Conservation (phyloP, 2,329 filamentous ascomycete genomes). For the Leptographium wingfieldii region DNA sequence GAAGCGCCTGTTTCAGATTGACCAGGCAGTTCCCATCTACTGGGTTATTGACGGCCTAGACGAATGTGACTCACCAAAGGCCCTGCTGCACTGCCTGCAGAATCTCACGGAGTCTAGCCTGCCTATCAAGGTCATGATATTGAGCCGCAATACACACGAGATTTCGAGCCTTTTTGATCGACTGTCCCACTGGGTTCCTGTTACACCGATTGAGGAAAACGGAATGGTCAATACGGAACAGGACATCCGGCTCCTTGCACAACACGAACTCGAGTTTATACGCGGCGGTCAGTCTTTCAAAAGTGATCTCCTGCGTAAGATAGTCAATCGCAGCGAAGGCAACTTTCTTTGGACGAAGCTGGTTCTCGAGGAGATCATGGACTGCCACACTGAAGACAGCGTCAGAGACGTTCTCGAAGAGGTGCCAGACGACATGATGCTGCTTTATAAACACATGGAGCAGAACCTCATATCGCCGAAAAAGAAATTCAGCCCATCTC, state of each 20-base stretch:
- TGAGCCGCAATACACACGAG: background rate
- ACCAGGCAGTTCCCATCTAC: background rate
- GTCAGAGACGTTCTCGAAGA: background rate
- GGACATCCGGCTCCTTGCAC: background rate
- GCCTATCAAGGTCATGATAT: background rate
- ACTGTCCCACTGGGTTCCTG: background rate
- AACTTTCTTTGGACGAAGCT: conserved; percentile 2
- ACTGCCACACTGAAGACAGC: background rate
- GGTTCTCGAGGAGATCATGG: background rate
- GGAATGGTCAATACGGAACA: background rate
- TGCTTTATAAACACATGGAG: background rate
- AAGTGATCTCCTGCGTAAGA: background rate
- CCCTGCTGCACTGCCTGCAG: background rate
- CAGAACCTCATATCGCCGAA: background rate
- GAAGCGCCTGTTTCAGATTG: background rate
- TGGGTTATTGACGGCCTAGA: conserved; percentile 5
- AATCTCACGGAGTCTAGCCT: background rate
- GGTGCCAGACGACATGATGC: background rate
- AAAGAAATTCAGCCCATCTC: background rate
- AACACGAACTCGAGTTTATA: background rate
- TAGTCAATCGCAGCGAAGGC: background rate
- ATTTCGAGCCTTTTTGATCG: background rate
- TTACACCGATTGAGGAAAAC: background rate
- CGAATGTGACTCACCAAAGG: background rate
- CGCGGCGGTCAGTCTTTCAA: background rate